Evolutionary conservation across 306 rosid genomes (phyloP).

Genomic region (Dryas drummondii): DNA sequence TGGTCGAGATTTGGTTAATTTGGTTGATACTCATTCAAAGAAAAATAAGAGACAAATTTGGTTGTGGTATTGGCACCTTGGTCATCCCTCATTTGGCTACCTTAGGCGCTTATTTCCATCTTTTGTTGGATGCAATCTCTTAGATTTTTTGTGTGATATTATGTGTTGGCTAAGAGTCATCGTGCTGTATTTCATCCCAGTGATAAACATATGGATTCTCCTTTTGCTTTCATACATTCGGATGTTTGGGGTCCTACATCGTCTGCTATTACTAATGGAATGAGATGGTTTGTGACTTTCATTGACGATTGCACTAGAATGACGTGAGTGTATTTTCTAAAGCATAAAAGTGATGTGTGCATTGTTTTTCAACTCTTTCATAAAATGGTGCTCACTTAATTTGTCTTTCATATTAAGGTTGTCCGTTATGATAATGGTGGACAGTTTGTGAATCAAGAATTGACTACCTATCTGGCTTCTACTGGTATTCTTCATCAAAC

Average conservation of each 20-base stretch:
- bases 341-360: too few relatives aligned
- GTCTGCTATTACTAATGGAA: background rate
- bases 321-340: background rate
- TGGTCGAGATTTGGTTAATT: too few relatives aligned
- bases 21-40: too few relatives aligned
- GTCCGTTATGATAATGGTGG: background rate
- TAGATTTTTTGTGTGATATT: background rate
- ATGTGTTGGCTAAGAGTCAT: background rate
- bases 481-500: too few relatives aligned
- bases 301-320: background rate
- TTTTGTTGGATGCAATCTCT: background rate
- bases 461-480: background rate
- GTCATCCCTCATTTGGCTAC: too few relatives aligned
- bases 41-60: too few relatives aligned
- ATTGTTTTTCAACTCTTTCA: background rate
- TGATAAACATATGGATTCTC: too few relatives aligned
- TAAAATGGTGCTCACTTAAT: background rate
- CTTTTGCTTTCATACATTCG: too few relatives aligned
- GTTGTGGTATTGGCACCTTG: too few relatives aligned
- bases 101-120: too few relatives aligned
- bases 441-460: background rate
- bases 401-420: background rate
- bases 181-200: background rate
- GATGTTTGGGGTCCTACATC: too few relatives aligned
- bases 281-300: background rate